phyloP scores from a whole-genome alignment of 2,329 filamentous ascomycete species.

The Bertia moriformis region DNA sequence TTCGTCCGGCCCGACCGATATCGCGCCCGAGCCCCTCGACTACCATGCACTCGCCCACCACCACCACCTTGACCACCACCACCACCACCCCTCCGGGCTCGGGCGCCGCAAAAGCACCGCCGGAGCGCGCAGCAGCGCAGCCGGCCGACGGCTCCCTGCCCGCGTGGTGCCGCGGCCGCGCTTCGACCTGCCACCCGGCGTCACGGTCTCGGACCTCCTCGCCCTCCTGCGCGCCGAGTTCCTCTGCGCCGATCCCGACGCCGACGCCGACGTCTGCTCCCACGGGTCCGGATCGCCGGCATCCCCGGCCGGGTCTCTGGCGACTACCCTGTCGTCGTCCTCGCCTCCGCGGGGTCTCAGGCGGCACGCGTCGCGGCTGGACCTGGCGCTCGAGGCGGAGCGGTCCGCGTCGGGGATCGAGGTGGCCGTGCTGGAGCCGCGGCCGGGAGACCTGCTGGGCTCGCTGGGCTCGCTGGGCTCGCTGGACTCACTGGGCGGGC shows the following conservation, averaged over 20 bases:
- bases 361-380: conserved; percentile 2
- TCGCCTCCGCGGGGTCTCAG: background rate
- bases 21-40: too few relatives aligned
- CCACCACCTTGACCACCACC: too few relatives aligned
- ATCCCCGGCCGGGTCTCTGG: background rate
- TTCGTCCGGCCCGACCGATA: too few relatives aligned
- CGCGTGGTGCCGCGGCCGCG: conserved; percentile 2
- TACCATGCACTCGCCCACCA: too few relatives aligned
- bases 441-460: too few relatives aligned
- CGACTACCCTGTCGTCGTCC: conserved; percentile 1
- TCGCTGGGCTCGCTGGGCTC: too few relatives aligned
- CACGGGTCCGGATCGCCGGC: conserved; percentile 2
- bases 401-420: conserved; percentile 3
- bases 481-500: too few relatives aligned
- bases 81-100: too few relatives aligned
- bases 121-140: background rate
- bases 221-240: conserved; percentile 3
- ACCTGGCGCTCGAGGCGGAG: conserved; percentile 4
- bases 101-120: conserved; percentile 1
- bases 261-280: background rate
- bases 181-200: conserved; percentile 3
- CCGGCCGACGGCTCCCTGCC: background rate
- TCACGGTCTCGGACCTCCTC: conserved; percentile 3
- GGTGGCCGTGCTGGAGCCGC: conserved; percentile 3
- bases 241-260: background rate